Conservation (phyloP, 78 protist genomes). For the Speleostelium caveatum region DNA sequence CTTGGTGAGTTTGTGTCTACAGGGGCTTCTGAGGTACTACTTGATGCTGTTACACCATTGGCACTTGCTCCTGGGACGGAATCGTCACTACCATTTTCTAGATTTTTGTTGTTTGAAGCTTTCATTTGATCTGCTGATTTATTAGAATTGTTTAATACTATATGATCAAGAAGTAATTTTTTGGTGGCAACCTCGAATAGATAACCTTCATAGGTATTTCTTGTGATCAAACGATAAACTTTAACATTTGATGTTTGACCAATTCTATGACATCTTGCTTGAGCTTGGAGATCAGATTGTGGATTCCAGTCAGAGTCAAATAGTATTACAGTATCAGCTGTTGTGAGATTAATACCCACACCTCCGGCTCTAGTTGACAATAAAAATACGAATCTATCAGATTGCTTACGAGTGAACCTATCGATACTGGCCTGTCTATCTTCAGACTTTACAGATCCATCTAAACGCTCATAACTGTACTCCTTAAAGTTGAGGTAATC, state of each 20-base stretch:
- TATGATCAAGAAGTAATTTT: slow-evolving; percentile 89
- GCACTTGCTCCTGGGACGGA: neutral
- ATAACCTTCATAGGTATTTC: slow-evolving; percentile 89
- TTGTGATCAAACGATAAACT: slow-evolving; percentile 93
- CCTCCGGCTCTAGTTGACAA: slow-evolving; percentile 98
- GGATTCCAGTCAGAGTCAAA: slow-evolving; percentile 99
- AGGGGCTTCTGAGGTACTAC: neutral
- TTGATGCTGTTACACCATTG: neutral
- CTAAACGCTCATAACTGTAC: slow-evolving; percentile 85
- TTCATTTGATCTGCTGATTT: neutral
- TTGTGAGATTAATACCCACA: slow-evolving; percentile 94
- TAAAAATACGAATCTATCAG: slow-evolving; percentile 88
- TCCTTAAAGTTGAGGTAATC: slow-evolving; percentile 82
- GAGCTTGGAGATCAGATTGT: slow-evolving; percentile 95
- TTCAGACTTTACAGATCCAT: slow-evolving; percentile 84
- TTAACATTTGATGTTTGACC: slow-evolving; percentile 96
- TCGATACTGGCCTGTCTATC: slow-evolving; percentile 92
- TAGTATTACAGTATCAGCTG: slow-evolving; percentile 96
- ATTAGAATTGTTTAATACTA: slow-evolving; percentile 69
- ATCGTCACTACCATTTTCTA: neutral
- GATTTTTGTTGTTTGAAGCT: neutral
- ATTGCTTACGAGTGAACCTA: slow-evolving; percentile 79
- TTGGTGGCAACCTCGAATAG: slow-evolving; percentile 90
- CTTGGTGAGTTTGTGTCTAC: slow-evolving; percentile 47
- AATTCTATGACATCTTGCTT: slow-evolving; percentile 94